phyloP scores from a whole-genome alignment of 148 eudicot genomes.

The Rhododendron williamsianum region DNA sequence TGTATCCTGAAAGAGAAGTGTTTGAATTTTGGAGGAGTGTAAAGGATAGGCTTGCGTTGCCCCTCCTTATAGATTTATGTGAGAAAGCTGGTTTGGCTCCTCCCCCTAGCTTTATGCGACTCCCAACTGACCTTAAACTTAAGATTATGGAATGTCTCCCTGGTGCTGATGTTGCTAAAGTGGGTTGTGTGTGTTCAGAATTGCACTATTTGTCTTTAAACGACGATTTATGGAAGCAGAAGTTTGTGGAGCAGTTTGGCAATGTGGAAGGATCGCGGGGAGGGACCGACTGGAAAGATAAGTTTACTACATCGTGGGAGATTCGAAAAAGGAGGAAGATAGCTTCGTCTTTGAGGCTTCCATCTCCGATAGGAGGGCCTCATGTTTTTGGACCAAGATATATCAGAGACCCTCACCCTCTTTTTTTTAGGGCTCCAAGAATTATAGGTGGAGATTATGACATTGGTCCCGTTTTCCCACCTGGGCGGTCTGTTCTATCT shows the following conservation, averaged over 20 bases:
- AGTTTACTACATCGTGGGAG: conserved; percentile 45
- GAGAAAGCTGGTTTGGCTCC: conserved; percentile 56
- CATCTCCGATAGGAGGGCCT: conserved; percentile 16
- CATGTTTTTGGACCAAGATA: conserved; percentile 26
- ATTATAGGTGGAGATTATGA: conserved; percentile 63
- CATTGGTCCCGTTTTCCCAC: conserved; percentile 1
- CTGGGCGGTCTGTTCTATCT: not conserved
- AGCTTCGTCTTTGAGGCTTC: not conserved
- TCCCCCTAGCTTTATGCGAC: conserved; percentile 69
- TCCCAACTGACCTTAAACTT: conserved; percentile 78
- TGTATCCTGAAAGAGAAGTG: conserved; percentile 46
- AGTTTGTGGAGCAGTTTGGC: conserved; percentile 62
- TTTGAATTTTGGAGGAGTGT: conserved; percentile 78
- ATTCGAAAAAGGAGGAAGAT: conserved; percentile 40
- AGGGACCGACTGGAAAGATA: conserved; percentile 49
- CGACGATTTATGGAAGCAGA: conserved; percentile 67
- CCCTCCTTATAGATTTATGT: conserved; percentile 70
- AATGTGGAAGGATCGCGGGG: conserved; percentile 15
- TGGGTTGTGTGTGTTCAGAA: conserved; percentile 58
- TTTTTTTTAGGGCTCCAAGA: conserved; percentile 23
- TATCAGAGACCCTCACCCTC: conserved; percentile 32
- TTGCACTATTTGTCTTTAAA: conserved; percentile 50
- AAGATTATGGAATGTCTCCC: conserved; percentile 64
- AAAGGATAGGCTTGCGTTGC: conserved; percentile 74
- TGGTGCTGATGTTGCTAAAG: conserved; percentile 52